phyloP scores from a whole-genome alignment of 495 filamentous ascomycete species.

The Daldinia bambusicola region DNA sequence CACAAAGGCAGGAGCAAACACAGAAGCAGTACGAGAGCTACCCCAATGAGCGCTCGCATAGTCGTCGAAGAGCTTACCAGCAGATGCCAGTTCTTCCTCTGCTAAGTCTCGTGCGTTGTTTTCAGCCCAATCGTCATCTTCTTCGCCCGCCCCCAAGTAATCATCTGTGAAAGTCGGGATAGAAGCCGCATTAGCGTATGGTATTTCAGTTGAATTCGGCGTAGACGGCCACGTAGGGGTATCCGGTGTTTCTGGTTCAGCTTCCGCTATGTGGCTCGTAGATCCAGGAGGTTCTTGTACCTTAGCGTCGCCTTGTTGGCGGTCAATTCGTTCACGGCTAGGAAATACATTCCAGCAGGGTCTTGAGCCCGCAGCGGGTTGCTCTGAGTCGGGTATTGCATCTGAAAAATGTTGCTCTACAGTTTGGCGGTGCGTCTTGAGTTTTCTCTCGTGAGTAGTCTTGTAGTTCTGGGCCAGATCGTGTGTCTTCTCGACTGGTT shows the following conservation, averaged over 20 bases:
- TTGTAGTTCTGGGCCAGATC: conserved; percentile 19
- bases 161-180: conserved; percentile 10
- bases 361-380: conserved; percentile 74
- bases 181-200: conserved; percentile 1
- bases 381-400: conserved; percentile 80
- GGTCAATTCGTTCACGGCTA: conserved; percentile 75
- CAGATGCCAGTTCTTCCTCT: conserved; percentile 37
- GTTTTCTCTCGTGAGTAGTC: conserved; percentile 41
- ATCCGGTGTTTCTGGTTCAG: conserved; percentile 51
- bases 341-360: conserved; percentile 80
- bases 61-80: conserved; percentile 42
- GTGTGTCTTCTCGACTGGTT: neutral
- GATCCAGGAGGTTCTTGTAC: conserved; percentile 76
- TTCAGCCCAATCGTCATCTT: conserved; percentile 13
- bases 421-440: conserved; percentile 64
- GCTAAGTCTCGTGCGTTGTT: conserved; percentile 20
- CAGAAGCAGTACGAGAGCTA: conserved; percentile 21
- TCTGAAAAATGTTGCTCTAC: conserved; percentile 79
- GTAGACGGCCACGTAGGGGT: conserved; percentile 10
- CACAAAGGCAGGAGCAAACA: conserved; percentile 20
- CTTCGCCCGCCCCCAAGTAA: conserved; percentile 7
- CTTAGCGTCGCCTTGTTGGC: neutral
- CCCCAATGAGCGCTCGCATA: conserved; percentile 12
- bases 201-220: conserved; percentile 21
- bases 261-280: conserved; percentile 68